phyloP scores from a whole-genome alignment of 345 rosid genomes.

The Eutrema japonicum region DNA sequence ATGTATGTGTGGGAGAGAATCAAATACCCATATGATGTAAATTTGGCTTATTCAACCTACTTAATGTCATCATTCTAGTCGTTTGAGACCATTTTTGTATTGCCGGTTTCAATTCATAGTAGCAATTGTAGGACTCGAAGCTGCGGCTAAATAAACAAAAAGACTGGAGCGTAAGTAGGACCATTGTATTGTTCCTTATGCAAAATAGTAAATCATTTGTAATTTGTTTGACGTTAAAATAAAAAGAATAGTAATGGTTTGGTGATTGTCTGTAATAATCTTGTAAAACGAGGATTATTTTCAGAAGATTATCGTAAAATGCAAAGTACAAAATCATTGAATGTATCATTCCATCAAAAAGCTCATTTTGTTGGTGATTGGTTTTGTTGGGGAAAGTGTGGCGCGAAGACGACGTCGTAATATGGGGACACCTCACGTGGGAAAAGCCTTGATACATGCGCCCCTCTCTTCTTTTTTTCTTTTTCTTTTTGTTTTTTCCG shows the following conservation, averaged over 20 bases:
- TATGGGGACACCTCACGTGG: slow-evolving; percentile 31
- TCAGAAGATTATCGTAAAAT: slow-evolving; percentile 30
- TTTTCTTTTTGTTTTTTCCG: slow-evolving; percentile 19
- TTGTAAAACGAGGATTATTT: not conserved
- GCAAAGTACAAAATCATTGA: slow-evolving; percentile 37
- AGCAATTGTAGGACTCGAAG: no score
- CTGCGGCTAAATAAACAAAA: no score
- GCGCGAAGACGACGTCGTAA: slow-evolving; percentile 36
- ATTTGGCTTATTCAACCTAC: not conserved
- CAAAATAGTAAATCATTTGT: not conserved
- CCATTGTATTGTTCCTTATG: no score
- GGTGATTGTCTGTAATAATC: not conserved
- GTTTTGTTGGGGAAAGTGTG: slow-evolving; percentile 37
- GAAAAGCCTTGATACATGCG: slow-evolving; percentile 38
- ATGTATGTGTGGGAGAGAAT: slow-evolving; percentile 23
- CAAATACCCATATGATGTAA: slow-evolving; percentile 22
- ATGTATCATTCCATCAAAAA: slow-evolving; percentile 24
- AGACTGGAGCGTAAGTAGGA: no score
- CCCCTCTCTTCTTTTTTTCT: slow-evolving; percentile 2
- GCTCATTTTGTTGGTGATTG: no score
- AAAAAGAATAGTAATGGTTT: not conserved
- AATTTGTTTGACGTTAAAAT: not conserved
- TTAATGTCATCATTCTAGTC: not conserved
- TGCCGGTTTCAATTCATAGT: not conserved
- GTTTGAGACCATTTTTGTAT: not conserved